Base-by-base conservation (phyloP, 1,284 basidiomycete species). In the Hemileia vastatrix region DNA sequence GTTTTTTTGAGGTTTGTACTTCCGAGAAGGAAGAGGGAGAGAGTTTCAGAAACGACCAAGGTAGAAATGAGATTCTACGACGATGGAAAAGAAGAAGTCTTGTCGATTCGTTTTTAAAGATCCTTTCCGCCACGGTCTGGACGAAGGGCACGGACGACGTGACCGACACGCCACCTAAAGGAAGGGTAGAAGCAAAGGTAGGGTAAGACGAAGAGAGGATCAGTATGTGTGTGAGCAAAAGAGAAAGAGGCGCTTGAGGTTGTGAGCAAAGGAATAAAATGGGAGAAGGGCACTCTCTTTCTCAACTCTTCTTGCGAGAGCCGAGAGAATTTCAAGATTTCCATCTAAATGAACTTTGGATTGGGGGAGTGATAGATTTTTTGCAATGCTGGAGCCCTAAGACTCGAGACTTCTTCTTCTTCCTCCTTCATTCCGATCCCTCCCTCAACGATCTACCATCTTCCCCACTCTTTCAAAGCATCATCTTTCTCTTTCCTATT, bases 61-160 rank as follows among this genome's bases (percentile, higher is more conserved):
- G 27, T 27, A 27, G 27, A 27, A 27, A 27, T 27, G 27, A 27
- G 27, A 27, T 27, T 27, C 27, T 23, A 47, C 23, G 45, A 47
- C 18, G 45, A 19, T 43, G 13, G 13, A 45, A 55, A 45, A 36
- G 23, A 15, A 55, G 15, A 45, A 15, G 21, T n/a, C 53, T 11
- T 33, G 23, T 23, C n/a, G 50, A 23, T 45, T 15, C 18, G 31
- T n/a, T n/a, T 50, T 44, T 49, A 44, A 13, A 49, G 8, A 13
- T 44, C 18, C 48, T 59, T 59, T 21, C 31, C 49, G 19, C 15
- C 45, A 27, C 65, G 50, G 52, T 72, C 70, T 52, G 72, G 72
- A 49, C 72, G 72, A 52, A 74, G 69, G 52, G 63, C 64, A 45
- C 72, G 71, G 27, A 74, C 72, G 60, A 68, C 69, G 65, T 73